Evolutionary conservation across 371 early-diverging fungal species (phyloP).

Genomic region (Blastocladiella emersonii): DNA sequence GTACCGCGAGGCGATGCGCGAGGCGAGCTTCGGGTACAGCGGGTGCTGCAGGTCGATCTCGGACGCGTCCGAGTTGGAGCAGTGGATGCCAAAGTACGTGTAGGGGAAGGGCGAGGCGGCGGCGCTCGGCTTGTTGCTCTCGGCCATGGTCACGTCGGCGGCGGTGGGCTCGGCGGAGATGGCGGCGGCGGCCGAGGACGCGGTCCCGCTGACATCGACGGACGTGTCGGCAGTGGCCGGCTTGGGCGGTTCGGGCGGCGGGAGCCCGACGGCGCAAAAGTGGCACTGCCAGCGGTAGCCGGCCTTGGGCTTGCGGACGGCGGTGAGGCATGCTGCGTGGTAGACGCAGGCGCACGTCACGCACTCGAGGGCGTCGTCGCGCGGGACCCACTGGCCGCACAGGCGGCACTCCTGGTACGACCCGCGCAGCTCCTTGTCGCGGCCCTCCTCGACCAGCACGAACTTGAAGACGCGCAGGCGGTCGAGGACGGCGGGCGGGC

Average conservation of each 20-base stretch:
- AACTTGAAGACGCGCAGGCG: conserved; percentile 54
- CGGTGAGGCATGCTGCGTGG: conserved; percentile 17
- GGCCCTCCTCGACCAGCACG: conserved; percentile 69
- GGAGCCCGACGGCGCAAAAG: background rate
- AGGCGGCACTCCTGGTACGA: conserved; percentile 54
- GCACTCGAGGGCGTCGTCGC: conserved; percentile 16
- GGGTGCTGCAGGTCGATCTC: conserved; percentile 54
- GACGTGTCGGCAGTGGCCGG: too few species aligned
- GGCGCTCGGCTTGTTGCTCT: too few species aligned
- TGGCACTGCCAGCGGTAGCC: conserved; percentile 24
- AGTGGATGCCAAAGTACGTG: conserved; percentile 68
- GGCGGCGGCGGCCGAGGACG: too few species aligned
- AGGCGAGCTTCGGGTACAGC: conserved; percentile 64
- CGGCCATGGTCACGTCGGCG: background rate
- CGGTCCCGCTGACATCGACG: too few species aligned
- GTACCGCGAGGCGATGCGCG: conserved; percentile 59
- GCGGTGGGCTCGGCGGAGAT: too few species aligned
- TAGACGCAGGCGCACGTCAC: conserved; percentile 14
- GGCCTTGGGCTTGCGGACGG: conserved; percentile 11
- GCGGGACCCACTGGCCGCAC: conserved; percentile 52
- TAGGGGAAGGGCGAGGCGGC: too few species aligned
- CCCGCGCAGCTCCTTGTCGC: conserved; percentile 53
- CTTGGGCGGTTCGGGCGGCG: background rate
- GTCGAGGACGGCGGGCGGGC: conserved; percentile 52
- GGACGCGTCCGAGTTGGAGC: conserved; percentile 46